Evolutionary conservation across 805 yeast species (phyloP).

Genomic region (Cyberlindnera xishuangbannaensis): DNA sequence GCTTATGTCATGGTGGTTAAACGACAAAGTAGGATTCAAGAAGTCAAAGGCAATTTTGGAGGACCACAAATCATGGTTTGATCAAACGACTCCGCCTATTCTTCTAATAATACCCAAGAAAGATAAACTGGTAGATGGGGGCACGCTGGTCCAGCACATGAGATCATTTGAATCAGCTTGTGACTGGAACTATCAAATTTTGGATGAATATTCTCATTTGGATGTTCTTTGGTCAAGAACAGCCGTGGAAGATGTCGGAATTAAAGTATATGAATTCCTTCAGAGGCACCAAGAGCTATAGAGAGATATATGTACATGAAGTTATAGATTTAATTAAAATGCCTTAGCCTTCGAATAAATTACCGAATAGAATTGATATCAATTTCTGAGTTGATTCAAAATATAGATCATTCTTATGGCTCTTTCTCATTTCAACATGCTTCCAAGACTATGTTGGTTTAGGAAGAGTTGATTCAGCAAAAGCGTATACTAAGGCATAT

Average conservation of each 20-base stretch:
- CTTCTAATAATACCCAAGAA: slow-evolving; percentile 63
- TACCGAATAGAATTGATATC: no score
- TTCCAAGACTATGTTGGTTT: no score
- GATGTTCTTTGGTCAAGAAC: slow-evolving; percentile 94
- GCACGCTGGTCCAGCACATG: slow-evolving; percentile 59
- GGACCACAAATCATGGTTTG: slow-evolving; percentile 49
- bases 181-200: slow-evolving; percentile 27
- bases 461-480: no score
- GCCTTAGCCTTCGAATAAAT: no score
- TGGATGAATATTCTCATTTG: slow-evolving; percentile 72
- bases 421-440: no score
- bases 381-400: no score
- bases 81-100: slow-evolving; percentile 47
- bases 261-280: background rate
- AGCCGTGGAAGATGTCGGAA: slow-evolving; percentile 59
- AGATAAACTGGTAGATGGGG: slow-evolving; percentile 78
- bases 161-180: slow-evolving; percentile 42
- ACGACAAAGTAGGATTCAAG: slow-evolving; percentile 38
- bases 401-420: no score
- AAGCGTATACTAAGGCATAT: no score
- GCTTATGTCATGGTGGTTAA: slow-evolving; percentile 92
- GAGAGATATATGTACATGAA: no score
- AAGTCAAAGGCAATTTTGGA: slow-evolving; percentile 41
- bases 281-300: no score
- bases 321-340: no score